phyloP scores from a whole-genome alignment of 257 asterid genomes.

The Ilex asprella region DNA sequence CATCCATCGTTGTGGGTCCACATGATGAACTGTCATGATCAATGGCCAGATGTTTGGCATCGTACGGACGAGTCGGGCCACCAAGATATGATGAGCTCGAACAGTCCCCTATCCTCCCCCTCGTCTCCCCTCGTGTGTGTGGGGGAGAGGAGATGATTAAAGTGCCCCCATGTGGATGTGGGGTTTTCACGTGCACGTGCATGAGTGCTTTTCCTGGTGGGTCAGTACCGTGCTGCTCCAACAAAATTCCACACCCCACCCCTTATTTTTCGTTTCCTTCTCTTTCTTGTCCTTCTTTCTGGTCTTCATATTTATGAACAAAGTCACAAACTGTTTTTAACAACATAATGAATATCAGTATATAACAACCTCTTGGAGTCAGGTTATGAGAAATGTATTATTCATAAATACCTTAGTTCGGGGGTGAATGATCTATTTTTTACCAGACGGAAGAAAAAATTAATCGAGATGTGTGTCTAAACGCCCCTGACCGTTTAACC shows the following conservation, averaged over 20 bases:
- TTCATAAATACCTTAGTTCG: no score
- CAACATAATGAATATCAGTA: no score
- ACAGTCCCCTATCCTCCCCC: no score
- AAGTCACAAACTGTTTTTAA: no score
- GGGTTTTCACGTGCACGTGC: conserved; percentile 56
- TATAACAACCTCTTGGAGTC: no score
- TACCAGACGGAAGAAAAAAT: no score
- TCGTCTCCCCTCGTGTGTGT: conserved; percentile 25
- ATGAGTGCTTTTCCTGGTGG: conserved; percentile 27
- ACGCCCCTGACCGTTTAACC: no score
- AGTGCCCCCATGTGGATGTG: conserved; percentile 35
- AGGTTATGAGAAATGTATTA: no score
- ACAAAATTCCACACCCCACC: conserved; percentile 5
- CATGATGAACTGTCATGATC: conserved; percentile 32
- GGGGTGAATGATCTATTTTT: no score
- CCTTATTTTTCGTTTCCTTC: neutral
- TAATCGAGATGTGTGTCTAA: no score
- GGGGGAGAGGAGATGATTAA: conserved; percentile 31
- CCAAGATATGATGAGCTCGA: no score
- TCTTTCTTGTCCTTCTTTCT: neutral
- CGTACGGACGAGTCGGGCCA: conserved; percentile 20
- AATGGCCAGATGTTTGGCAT: conserved; percentile 20
- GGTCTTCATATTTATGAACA: no score
- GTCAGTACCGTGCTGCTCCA: conserved; percentile 26
- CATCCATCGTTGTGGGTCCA: conserved; percentile 17